Base-by-base conservation (phyloP, 495 filamentous ascomycete species). In the Thermothielavioides terrestris region DNA sequence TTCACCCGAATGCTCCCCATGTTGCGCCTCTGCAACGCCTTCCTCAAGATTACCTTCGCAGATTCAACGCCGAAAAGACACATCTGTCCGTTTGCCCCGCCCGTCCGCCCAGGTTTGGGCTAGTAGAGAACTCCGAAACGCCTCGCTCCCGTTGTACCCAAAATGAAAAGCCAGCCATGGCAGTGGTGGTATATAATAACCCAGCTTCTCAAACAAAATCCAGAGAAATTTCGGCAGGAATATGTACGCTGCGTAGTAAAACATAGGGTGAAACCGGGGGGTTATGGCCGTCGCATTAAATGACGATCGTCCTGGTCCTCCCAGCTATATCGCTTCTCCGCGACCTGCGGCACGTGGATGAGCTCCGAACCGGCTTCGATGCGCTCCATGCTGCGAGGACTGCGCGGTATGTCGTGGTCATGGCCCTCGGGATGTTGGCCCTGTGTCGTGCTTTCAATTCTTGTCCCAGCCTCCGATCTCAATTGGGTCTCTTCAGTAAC, bases 291-390 rank as follows among this genome's bases (percentile, higher is more conserved):
- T n/a, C n/a, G n/a, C n/a, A n/a, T n/a, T n/a, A n/a, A n/a, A n/a
- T n/a, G n/a, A n/a, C n/a, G n/a, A n/a, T n/a, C 25, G 20, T 38
- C 37, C 5, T 38, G 35, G 15, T 64, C 67, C 51, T 78, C 75
- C 73, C 73, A 78, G 47, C 70, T 74, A 47, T 74, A 78, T 38
- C 75, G 63, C 46, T 70, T 69, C 25, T 70, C 72, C 14, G 74
- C 73, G 25, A 70, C 62, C 45, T 76, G 71, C 6, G 75, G 75
- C 21, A 77, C 68, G 42, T 77, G 75, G 7, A 77, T 62, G 20
- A 78, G 51, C 41, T 76, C 75, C 11, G 55, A 61, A 0, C 69
- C 71, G 25, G 55, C 25, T 21, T 67, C 49, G 42, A 72, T 57
- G 51, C 69, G 57, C 56, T 62, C 58, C 66, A 67, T 55, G 62